phyloP scores from a whole-genome alignment of 306 rosid species.

The Corylus heterophylla region DNA sequence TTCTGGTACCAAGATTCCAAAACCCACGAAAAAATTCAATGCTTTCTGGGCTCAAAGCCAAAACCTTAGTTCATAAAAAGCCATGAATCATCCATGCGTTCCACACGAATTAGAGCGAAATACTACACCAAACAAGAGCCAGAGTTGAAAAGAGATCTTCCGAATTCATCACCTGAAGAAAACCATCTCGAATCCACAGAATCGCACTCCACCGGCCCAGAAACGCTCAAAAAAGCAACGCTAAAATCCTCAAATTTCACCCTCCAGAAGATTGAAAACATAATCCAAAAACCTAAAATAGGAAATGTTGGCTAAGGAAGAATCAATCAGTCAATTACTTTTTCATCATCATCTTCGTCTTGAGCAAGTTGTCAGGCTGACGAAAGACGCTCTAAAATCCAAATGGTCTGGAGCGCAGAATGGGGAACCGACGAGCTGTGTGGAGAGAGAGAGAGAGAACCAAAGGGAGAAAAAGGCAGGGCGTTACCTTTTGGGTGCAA shows the following conservation, averaged over 20 bases:
- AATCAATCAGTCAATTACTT: not conserved
- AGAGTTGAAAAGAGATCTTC: not conserved
- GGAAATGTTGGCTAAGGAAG: too few relatives aligned
- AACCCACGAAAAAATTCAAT: not conserved
- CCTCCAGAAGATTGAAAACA: not conserved
- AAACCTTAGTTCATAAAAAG: slow-evolving; percentile 9
- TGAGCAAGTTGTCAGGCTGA: not conserved
- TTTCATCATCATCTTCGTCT: not conserved
- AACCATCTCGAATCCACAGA: not conserved
- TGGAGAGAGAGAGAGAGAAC: slow-evolving; percentile 25
- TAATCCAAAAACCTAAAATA: too few relatives aligned
- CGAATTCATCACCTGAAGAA: not conserved
- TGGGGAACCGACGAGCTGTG: slow-evolving; percentile 35
- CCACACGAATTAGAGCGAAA: not conserved
- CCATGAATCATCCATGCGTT: slow-evolving; percentile 3
- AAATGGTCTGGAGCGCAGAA: slow-evolving; percentile 34
- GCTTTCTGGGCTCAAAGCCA: not conserved
- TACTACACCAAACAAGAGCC: not conserved
- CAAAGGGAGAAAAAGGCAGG: slow-evolving; percentile 25
- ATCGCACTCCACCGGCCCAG: too few relatives aligned
- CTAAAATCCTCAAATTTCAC: not conserved
- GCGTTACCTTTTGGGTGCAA: slow-evolving; percentile 55
- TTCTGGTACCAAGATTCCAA: not conserved
- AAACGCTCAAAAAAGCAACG: not conserved
- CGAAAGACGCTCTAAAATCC: slow-evolving; percentile 14